Evolutionary conservation across 2,329 filamentous ascomycete genomes (phyloP).

Genomic region (Purpureocillium takamizusanense): DNA sequence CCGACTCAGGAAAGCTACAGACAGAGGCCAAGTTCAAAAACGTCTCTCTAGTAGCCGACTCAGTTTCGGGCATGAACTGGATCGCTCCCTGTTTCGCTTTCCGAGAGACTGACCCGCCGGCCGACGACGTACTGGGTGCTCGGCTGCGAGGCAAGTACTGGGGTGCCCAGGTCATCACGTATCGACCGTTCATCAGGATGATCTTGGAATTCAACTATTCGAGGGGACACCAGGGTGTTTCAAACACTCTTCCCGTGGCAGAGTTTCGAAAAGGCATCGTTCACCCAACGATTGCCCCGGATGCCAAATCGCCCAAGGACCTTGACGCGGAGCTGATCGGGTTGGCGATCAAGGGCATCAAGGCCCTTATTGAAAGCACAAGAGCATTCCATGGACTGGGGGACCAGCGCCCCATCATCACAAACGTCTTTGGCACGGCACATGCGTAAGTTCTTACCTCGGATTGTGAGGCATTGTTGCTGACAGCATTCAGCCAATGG

Average conservation of each 20-base stretch:
- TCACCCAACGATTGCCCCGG: conserved; percentile 26
- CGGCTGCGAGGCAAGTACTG: conserved; percentile 90
- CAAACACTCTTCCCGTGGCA: conserved; percentile 20
- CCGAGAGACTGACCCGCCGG: conserved; percentile 59
- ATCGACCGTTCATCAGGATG: conserved; percentile 62
- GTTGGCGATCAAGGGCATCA: conserved; percentile 54
- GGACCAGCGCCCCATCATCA: conserved; percentile 66
- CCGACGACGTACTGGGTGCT: conserved; percentile 69
- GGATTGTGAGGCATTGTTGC: neutral
- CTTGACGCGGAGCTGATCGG: conserved; percentile 38
- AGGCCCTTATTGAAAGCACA: conserved; percentile 76
- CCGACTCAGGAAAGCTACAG: conserved; percentile 15
- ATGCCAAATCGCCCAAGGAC: conserved; percentile 25
- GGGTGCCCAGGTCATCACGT: conserved; percentile 82
- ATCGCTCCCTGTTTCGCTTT: conserved; percentile 45
- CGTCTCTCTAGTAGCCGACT: conserved; percentile 35
- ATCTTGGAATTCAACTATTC: conserved; percentile 41
- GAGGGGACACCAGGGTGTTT: conserved; percentile 22
- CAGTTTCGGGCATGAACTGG: conserved; percentile 33
- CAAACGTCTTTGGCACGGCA: conserved; percentile 92
- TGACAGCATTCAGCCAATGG: conserved; percentile 63
- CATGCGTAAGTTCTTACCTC: conserved; percentile 73
- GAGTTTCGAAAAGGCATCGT: conserved; percentile 27
- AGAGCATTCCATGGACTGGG: conserved; percentile 64
- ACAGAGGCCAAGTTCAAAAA: conserved; percentile 29